Base-by-base conservation (phyloP, 306 rosid genomes). In the Sesbania bispinosa region DNA sequence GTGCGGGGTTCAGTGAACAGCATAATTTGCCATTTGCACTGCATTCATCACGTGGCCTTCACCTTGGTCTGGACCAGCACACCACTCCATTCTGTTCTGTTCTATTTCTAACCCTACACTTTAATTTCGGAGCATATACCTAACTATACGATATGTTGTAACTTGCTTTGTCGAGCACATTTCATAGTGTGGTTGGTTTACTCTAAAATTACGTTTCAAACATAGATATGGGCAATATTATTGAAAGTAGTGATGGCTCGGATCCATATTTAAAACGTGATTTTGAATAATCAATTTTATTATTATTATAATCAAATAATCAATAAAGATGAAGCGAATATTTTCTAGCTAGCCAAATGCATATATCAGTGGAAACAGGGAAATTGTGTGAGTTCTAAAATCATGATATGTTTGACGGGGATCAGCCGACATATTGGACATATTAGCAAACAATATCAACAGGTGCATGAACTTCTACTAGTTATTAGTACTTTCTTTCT, bases 391-490 rank as follows among this genome's bases (percentile, higher is more conserved):
- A 42, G 74, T 69, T 80, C 79, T 57, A 81, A 79, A 82, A 84
- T 81, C 86, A 80, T 70, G 83, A 79, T 69, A 60, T 73, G 62
- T 62, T 85, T 83, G 87, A 87, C 75, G 80, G 82, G 58, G 46
- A 33, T 76, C 74, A 67, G 69, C 91, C 87, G 84, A 85, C 87
- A 82, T 39, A 57, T 58, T 76, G 70, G 87, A 81, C 87, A 55
- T 73, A 75, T 78, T 73, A 57, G 79, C 79, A 30, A 76, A 41
- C 71, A 57, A 36, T 52, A 70, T 60, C 72, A 48, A 76, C 15
- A 59, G 48, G 74, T 77, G 53, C 79, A 73, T 81, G 65, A 77
- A 73, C 82, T 42, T 10, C 19, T 73, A n/a, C 39, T 2, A 6
- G 2, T 35, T 35, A n/a, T n/a, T n/a, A n/a, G n/a, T n/a, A n/a